Evolutionary conservation across 2,329 filamentous ascomycete genomes (phyloP).

Genomic region (Tricladium varicosporioides): DNA sequence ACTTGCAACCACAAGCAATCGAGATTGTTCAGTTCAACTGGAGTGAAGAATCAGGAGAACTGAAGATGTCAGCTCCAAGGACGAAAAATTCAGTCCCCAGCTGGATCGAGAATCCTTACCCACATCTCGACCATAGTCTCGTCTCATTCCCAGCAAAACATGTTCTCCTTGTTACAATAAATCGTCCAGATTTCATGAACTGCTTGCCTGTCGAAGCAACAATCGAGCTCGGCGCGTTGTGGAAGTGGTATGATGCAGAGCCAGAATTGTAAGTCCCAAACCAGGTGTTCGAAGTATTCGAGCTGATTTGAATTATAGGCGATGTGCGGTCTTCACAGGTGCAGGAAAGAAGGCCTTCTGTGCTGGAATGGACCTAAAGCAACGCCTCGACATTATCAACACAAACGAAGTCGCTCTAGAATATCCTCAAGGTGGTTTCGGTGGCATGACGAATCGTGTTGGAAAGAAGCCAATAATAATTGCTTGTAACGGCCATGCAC

Average conservation of each 20-base stretch:
- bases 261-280: conserved; percentile 27
- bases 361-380: conserved; percentile 46
- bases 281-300: too few relatives aligned
- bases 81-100: background rate
- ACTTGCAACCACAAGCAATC: too few relatives aligned
- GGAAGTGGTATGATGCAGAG: conserved; percentile 53
- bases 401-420: background rate
- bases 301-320: conserved; percentile 22
- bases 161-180: conserved; percentile 51
- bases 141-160: conserved; percentile 45
- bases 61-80: background rate
- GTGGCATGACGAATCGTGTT: conserved; percentile 50
- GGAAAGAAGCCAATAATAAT: conserved; percentile 62
- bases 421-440: conserved; percentile 50
- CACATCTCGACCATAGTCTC: conserved; percentile 20
- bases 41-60: background rate
- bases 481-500: conserved; percentile 55
- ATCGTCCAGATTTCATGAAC: conserved; percentile 47
- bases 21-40: too few relatives aligned
- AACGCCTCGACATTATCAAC: background rate
- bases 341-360: conserved; percentile 54
- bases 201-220: conserved; percentile 42
- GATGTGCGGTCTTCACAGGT: conserved; percentile 49
- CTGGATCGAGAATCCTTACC: conserved; percentile 15
- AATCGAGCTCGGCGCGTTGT: conserved; percentile 47